phyloP scores from a whole-genome alignment of 495 filamentous ascomycete genomes.

The Hyaloscypha hepaticicola region DNA sequence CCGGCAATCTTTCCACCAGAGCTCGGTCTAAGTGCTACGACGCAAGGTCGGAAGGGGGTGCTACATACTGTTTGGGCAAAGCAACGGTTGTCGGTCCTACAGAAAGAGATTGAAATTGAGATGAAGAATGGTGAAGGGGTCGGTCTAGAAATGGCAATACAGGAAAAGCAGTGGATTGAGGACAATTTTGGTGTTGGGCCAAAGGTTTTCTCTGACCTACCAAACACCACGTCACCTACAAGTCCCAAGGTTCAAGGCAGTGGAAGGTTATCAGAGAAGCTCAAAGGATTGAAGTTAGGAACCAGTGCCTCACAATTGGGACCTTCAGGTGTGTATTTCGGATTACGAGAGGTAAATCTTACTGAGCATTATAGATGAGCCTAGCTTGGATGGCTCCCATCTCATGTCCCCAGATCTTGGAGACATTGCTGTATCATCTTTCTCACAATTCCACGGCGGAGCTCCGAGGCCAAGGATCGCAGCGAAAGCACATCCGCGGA shows the following conservation, averaged over 20 bases:
- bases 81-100: constrained; percentile 66
- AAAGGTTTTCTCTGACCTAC: constrained; percentile 31
- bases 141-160: constrained; percentile 74
- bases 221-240: constrained; percentile 32
- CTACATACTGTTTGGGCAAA: constrained; percentile 83
- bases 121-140: constrained; percentile 72
- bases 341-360: too few relatives aligned
- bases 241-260: constrained; percentile 60
- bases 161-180: constrained; percentile 81
- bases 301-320: constrained; percentile 62
- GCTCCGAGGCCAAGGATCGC: constrained; percentile 38
- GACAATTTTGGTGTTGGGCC: constrained; percentile 65
- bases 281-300: constrained; percentile 71
- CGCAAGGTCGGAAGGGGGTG: constrained; percentile 73
- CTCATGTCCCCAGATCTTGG: constrained; percentile 60
- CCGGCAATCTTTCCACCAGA: constrained; percentile 79
- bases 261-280: constrained; percentile 70
- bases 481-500: constrained; percentile 39
- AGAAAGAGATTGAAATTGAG: constrained; percentile 67
- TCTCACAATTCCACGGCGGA: constrained; percentile 53
- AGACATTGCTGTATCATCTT: constrained; percentile 65
- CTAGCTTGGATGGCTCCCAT: constrained; percentile 28
- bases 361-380: neutral
- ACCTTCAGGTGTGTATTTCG: constrained; percentile 21
- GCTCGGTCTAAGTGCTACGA: constrained; percentile 60